Percentiles rank a stretch among this genome's conserved stretches.
These are phyloP conservation scores for Metschnikowia koreensis DNA, from an alignment of 805 yeast species.

Conservation along the genomic window DNA sequence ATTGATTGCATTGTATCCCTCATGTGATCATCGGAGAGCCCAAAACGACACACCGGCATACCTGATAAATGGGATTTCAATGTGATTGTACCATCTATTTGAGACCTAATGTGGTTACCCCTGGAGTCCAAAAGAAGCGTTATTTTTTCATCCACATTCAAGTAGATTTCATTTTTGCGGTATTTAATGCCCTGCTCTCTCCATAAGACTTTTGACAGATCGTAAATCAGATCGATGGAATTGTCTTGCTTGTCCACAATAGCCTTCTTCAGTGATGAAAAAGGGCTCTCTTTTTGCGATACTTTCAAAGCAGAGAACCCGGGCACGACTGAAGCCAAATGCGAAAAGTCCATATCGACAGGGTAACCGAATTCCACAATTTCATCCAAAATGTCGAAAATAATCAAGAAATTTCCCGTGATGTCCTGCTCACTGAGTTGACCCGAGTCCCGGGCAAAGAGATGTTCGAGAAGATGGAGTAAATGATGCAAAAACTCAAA, in stretches of 20 bases:
- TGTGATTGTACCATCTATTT: constrained; percentile 72
- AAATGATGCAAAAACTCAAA: constrained; percentile 76
- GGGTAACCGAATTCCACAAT: constrained; percentile 78
- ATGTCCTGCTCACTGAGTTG: constrained; percentile 39
- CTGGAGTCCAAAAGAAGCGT: constrained; percentile 65
- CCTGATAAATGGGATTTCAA: constrained; percentile 76
- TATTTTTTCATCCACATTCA: constrained; percentile 74
- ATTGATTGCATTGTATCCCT: constrained; percentile 35
- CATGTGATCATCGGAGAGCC: constrained; percentile 55
- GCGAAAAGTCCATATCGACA: constrained; percentile 52
- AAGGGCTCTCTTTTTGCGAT: not conserved
- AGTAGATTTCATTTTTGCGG: constrained; percentile 74
- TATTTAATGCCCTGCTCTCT: constrained; percentile 68
- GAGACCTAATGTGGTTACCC: constrained; percentile 63
- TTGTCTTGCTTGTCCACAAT: constrained; percentile 7
- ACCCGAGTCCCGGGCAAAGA: constrained; percentile 19
- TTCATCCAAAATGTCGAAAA: constrained; percentile 79
- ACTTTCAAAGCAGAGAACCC: constrained; percentile 11
- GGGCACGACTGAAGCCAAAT: constrained; percentile 18
- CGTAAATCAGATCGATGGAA: constrained; percentile 15
- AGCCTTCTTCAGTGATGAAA: constrained; percentile 6
- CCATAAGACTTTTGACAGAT: constrained; percentile 54
- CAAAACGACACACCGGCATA: constrained; percentile 80
- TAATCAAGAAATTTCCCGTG: constrained; percentile 60
- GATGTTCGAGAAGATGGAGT: constrained; percentile 46